Conservation (phyloP, 495 filamentous ascomycete species). For the Schizothecium vesticola region DNA sequence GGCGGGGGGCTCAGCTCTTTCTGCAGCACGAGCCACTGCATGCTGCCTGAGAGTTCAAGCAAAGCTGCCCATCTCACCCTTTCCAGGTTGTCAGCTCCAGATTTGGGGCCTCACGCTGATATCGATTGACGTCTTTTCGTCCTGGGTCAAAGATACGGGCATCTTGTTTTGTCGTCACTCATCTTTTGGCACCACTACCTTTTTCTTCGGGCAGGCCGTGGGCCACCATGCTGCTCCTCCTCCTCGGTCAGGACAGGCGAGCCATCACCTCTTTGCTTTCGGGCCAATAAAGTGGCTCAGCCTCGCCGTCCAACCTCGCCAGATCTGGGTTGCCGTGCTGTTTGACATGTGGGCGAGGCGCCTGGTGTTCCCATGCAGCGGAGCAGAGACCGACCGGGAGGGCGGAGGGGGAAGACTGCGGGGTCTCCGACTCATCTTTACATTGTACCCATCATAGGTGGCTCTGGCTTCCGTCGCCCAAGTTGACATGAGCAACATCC, state of each 20-base stretch:
- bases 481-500: neutral
- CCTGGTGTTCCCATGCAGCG: neutral
- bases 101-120: neutral
- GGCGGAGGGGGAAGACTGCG: neutral
- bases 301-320: constrained; percentile 8
- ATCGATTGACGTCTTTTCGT: neutral
- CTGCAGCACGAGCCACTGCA: neutral
- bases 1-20: neutral
- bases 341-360: neutral
- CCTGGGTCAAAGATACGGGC: neutral
- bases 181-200: neutral
- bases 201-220: neutral
- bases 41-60: neutral
- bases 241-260: neutral
- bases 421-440: neutral
- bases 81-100: neutral
- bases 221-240: neutral
- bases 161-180: neutral
- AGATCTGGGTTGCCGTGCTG: neutral
- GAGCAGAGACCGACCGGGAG: neutral
- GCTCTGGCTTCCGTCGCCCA: neutral
- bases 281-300: constrained; percentile 2
- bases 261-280: neutral
- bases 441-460: too few species aligned
- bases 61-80: neutral